Evolutionary conservation across 1,139 yeast genomes (phyloP).

Genomic region (Suhomyces coccinellae): DNA sequence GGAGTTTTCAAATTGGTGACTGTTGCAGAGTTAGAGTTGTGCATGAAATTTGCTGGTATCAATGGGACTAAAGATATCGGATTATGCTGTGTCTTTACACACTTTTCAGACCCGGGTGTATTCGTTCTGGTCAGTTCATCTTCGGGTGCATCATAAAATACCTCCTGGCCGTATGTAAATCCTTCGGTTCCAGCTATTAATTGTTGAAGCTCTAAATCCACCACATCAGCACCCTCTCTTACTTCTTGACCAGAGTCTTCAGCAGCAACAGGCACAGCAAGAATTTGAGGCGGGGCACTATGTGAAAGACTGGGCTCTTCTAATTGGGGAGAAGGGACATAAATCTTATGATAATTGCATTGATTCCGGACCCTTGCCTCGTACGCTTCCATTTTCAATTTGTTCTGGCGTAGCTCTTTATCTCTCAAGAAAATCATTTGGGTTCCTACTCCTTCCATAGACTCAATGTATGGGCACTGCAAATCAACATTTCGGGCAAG

Average conservation of each 20-base stretch:
- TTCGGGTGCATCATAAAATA: neutral
- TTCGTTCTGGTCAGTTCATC: neutral
- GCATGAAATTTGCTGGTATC: too few relatives aligned
- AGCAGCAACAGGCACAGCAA: too few relatives aligned
- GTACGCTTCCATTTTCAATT: neutral
- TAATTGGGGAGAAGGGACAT: neutral
- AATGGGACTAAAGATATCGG: too few relatives aligned
- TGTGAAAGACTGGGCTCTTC: too few relatives aligned
- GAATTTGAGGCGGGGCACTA: too few relatives aligned
- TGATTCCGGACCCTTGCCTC: too few relatives aligned
- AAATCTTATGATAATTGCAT: too few relatives aligned
- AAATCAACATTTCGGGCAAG: conserved; percentile 12
- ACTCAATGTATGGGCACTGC: conserved; percentile 18
- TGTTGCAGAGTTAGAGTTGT: too few relatives aligned
- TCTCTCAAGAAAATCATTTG: conserved; percentile 17
- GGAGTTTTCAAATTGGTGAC: too few relatives aligned
- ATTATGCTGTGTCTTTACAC: too few relatives aligned
- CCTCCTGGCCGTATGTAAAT: neutral
- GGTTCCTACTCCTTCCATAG: conserved; percentile 16
- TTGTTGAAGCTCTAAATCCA: neutral
- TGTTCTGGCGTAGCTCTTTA: neutral
- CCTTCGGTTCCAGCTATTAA: neutral
- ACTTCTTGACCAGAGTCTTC: too few relatives aligned
- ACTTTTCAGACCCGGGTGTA: too few relatives aligned
- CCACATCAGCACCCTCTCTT: neutral